These are phyloP conservation scores for Penicillium crystallinum DNA, from an alignment of 495 filamentous ascomycete genomes.

Conservation along the genomic window DNA sequence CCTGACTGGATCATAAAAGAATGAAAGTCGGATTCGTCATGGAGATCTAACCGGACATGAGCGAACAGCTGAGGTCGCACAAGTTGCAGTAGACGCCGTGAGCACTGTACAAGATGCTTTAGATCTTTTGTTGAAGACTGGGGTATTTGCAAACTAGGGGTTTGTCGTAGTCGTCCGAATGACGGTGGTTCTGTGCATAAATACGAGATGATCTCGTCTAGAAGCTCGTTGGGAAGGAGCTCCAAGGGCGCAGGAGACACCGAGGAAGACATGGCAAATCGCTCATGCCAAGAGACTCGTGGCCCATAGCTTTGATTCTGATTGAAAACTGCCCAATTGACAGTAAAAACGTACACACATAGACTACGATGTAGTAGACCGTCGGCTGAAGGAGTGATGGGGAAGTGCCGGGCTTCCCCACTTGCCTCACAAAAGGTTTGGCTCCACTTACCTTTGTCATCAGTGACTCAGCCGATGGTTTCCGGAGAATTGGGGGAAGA, in stretches of 20 bases:
- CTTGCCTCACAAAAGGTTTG: background rate
- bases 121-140: slow-evolving; percentile 19
- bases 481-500: too few relatives aligned
- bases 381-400: slow-evolving; percentile 15
- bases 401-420: slow-evolving; percentile 24
- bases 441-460: slow-evolving; percentile 25
- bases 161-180: slow-evolving; percentile 15
- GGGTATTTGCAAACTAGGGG: slow-evolving; percentile 21
- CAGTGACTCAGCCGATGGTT: slow-evolving; percentile 16
- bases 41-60: slow-evolving; percentile 26
- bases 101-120: slow-evolving; percentile 32
- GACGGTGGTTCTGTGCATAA: slow-evolving; percentile 30
- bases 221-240: slow-evolving; percentile 38
- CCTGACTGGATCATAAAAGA: slow-evolving; percentile 21
- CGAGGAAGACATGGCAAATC: background rate
- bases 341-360: background rate
- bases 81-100: slow-evolving; percentile 21
- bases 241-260: slow-evolving; percentile 13
- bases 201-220: slow-evolving; percentile 34
- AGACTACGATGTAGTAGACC: background rate
- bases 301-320: slow-evolving; percentile 2
- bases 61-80: slow-evolving; percentile 33
- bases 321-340: background rate
- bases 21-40: slow-evolving; percentile 25
- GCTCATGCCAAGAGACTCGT: background rate